Percentiles rank a stretch among this genome's conserved stretches.
phyloP scores from a whole-genome alignment of 2,329 filamentous ascomycete genomes.

The Xylariaceae sp. region DNA sequence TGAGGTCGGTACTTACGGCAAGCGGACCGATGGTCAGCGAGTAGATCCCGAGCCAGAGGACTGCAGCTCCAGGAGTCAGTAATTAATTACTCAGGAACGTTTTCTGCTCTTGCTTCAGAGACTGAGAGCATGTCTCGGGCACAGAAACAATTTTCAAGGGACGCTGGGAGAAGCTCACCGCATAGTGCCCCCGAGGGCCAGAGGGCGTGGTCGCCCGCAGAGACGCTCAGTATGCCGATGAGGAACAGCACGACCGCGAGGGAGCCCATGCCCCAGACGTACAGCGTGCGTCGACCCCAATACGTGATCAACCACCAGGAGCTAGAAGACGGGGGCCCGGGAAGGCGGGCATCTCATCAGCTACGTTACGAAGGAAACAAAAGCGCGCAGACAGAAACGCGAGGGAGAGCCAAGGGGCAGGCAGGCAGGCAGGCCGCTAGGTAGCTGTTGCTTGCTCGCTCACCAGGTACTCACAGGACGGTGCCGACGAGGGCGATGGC shows the following conservation, averaged over 20 bases:
- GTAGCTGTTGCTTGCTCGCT: too few relatives aligned
- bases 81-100: too few relatives aligned
- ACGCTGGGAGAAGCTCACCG: too few relatives aligned
- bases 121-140: too few relatives aligned
- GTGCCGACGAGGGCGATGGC: slow-evolving; percentile 31
- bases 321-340: slow-evolving; percentile 14
- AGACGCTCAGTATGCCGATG: slow-evolving; percentile 33
- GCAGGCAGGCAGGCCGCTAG: too few relatives aligned
- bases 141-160: too few relatives aligned
- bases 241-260: slow-evolving; percentile 29
- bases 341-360: slow-evolving; percentile 20
- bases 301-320: slow-evolving; percentile 31
- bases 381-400: too few relatives aligned
- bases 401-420: too few relatives aligned
- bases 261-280: slow-evolving; percentile 30
- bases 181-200: slow-evolving; percentile 34
- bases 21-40: slow-evolving; percentile 40
- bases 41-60: slow-evolving; percentile 39
- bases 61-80: too few relatives aligned
- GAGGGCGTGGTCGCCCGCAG: slow-evolving; percentile 33
- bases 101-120: too few relatives aligned
- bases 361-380: too few relatives aligned
- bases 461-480: slow-evolving; percentile 25
- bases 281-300: slow-evolving; percentile 33
- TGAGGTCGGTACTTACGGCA: slow-evolving; percentile 25